Evolutionary conservation across 1,284 basidiomycete genomes (phyloP).

Genomic region (Irpex sp.): DNA sequence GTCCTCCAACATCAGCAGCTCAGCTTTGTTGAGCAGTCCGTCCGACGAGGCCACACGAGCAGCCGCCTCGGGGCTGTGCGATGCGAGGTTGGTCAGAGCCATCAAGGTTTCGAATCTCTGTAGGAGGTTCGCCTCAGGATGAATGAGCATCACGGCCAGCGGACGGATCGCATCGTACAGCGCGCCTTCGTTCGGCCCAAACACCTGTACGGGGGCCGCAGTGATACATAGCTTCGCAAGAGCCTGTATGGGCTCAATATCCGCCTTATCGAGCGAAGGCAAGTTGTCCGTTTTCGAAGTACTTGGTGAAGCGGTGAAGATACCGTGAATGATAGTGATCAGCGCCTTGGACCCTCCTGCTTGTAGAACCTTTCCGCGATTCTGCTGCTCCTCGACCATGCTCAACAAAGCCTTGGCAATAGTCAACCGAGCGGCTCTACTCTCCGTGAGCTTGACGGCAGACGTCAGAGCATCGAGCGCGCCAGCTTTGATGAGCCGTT

Average conservation of each 20-base stretch:
- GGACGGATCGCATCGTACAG: conserved; percentile 82
- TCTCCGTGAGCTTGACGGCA: conserved; percentile 53
- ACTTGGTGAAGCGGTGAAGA: conserved; percentile 22
- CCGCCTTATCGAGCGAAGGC: conserved; percentile 38
- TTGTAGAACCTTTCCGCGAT: conserved; percentile 78
- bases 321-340: conserved; percentile 51
- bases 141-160: conserved; percentile 66
- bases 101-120: conserved; percentile 92
- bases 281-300: conserved; percentile 20
- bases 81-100: conserved; percentile 94
- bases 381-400: conserved; percentile 73
- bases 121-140: conserved; percentile 65
- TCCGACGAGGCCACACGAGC: conserved; percentile 57
- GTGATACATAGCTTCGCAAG: conserved; percentile 93
- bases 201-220: conserved; percentile 84
- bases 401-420: conserved; percentile 62
- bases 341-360: conserved; percentile 80
- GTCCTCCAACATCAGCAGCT: conserved; percentile 83
- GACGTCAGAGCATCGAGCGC: conserved; percentile 61
- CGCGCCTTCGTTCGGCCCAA: conserved; percentile 76
- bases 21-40: conserved; percentile 67
- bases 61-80: conserved; percentile 66
- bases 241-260: conserved; percentile 79
- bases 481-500: conserved; percentile 55
- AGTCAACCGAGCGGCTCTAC: conserved; percentile 46